Base-by-base conservation (phyloP, 148 eudicot species). In the Polygonum aviculare region DNA sequence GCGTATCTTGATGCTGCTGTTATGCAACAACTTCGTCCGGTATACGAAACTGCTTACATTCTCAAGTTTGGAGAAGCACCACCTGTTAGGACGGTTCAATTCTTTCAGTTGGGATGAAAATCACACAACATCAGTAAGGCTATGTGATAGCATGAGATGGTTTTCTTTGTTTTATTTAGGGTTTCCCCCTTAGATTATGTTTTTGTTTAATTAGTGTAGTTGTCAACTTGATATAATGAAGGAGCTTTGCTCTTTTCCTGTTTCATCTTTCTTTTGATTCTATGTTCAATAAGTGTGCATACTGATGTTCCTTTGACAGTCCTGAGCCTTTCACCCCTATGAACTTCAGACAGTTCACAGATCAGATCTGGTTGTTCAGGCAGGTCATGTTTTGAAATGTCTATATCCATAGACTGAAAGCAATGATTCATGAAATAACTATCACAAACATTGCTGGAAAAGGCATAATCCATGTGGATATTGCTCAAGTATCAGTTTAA, bases 1-100 rank as follows among this genome's bases (percentile, higher is more conserved):
- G 88, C 95, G 33, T 92, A 92, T 81, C 81, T 94, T 70, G 98
- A 94, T 76, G 98, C 95, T 69, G 95, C 92, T 81, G 81, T 92
- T 70, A 92, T 94, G 62, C 69, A 26, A 22, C 84, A 78, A 38
- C 81, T 94, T 45, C 88, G 86, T 7, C 88, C 88, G 73, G 93
- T 84, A 40, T 83, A 94, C 77, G 95, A 91, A 84, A 92, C 91
- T 73, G 93, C 98, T 11, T 92, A 92, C 81, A 48, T 89, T 26
- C 81, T 94, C 78, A 94, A 94, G 82, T 94, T 92, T 74, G 95
- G 93, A 40, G 90, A 86, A 81, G 81, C 84, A 0, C 97, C 97
- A 35, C 98, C 97, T 7, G 63, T 77, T 57, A 80, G 89, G 40
- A 31, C 87, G 26, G 75, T 78, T 38, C 89, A 80, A 74, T 73